Conservation (phyloP, 2,329 filamentous ascomycete genomes). For the Fusarium sp. region DNA sequence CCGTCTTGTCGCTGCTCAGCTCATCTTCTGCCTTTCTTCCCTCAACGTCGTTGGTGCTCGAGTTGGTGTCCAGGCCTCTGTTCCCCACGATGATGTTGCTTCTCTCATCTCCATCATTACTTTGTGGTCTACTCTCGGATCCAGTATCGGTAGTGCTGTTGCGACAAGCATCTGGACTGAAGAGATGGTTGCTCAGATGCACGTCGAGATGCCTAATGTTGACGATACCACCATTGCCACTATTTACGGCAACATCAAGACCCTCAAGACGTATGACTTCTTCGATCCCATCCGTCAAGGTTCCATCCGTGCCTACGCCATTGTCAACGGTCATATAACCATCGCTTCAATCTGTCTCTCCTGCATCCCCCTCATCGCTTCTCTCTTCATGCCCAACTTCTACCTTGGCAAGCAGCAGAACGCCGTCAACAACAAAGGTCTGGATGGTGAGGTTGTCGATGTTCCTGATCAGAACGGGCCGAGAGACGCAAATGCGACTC, state of each 20-base stretch:
- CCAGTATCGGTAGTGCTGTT: slow-evolving; percentile 51
- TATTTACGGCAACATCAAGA: slow-evolving; percentile 50
- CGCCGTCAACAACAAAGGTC: slow-evolving; percentile 46
- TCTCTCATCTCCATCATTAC: slow-evolving; percentile 50
- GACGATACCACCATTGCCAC: slow-evolving; percentile 35
- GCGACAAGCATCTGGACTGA: slow-evolving; percentile 52
- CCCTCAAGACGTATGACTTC: slow-evolving; percentile 45
- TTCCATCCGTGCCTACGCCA: slow-evolving; percentile 49
- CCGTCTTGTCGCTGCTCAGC: slow-evolving; percentile 47
- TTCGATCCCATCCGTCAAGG: slow-evolving; percentile 49
- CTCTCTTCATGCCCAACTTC: slow-evolving; percentile 54
- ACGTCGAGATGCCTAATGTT: slow-evolving; percentile 43
- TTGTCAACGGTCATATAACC: slow-evolving; percentile 48
- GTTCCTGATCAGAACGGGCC: slow-evolving; percentile 27
- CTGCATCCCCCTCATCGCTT: slow-evolving; percentile 46
- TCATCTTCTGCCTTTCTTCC: slow-evolving; percentile 50
- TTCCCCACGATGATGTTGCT: slow-evolving; percentile 54
- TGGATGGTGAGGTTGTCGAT: slow-evolving; percentile 43
- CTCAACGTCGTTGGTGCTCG: slow-evolving; percentile 52
- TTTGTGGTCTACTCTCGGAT: slow-evolving; percentile 52
- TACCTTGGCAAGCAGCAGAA: slow-evolving; percentile 50
- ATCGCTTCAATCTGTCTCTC: slow-evolving; percentile 45
- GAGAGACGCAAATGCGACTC: neutral
- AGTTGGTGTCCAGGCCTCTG: slow-evolving; percentile 53
- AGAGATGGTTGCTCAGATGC: slow-evolving; percentile 49